These are phyloP conservation scores for Arachnopeziza araneosa DNA, from an alignment of 2,329 filamentous ascomycete genomes.

Conservation along the genomic window DNA sequence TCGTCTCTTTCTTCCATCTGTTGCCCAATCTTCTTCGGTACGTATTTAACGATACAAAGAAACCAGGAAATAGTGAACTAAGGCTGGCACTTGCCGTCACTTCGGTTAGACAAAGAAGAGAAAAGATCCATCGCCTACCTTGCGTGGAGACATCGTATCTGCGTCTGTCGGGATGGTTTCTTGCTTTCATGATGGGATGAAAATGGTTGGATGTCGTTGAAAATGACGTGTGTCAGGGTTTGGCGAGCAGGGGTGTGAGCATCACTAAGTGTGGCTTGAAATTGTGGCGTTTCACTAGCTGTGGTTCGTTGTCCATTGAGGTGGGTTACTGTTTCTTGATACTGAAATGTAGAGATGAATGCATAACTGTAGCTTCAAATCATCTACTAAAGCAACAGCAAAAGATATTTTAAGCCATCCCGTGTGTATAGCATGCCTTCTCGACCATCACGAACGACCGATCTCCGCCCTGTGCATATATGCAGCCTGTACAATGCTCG, in stretches of 20 bases:
- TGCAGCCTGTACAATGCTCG: not conserved
- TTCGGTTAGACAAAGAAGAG: not conserved
- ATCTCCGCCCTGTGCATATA: not conserved
- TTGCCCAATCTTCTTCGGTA: too few relatives aligned
- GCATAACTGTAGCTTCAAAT: not conserved
- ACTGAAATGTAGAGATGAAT: too few relatives aligned
- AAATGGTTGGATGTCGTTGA: constrained; percentile 7
- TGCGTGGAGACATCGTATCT: not conserved
- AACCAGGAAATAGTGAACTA: not conserved
- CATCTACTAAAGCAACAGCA: not conserved
- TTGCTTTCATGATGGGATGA: constrained; percentile 6
- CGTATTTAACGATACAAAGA: not conserved
- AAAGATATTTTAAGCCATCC: not conserved
- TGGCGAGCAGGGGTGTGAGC: not conserved
- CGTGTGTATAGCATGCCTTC: not conserved
- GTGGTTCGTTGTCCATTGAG: too few relatives aligned
- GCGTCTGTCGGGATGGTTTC: constrained; percentile 5
- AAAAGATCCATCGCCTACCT: not conserved
- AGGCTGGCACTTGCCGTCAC: not conserved
- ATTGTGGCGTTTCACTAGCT: not conserved
- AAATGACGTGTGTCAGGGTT: not conserved
- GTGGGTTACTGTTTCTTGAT: too few relatives aligned
- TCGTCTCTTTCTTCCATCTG: too few relatives aligned
- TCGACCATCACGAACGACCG: not conserved
- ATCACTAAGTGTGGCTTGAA: not conserved